Evolutionary conservation across 495 filamentous ascomycete genomes (phyloP).

Genomic region (Annulohypoxylon stygium): DNA sequence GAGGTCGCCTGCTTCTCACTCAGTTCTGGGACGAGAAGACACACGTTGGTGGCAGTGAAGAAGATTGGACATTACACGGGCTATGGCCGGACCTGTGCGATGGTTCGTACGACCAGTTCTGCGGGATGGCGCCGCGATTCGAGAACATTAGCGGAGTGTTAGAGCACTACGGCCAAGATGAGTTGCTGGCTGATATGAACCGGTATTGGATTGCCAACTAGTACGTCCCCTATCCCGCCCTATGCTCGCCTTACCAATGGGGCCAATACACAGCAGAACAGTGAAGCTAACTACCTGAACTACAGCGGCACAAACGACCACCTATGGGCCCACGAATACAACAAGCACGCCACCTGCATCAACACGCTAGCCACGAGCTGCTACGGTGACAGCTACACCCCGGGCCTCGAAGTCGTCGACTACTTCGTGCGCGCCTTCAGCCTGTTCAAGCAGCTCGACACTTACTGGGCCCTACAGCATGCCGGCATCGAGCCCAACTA

Average conservation of each 20-base stretch:
- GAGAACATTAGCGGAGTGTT: slow-evolving; percentile 78
- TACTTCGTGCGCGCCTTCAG: slow-evolving; percentile 71
- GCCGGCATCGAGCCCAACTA: slow-evolving; percentile 74
- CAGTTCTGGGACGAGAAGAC: slow-evolving; percentile 89
- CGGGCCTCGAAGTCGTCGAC: slow-evolving; percentile 71
- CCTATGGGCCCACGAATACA: slow-evolving; percentile 90
- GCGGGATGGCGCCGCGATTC: slow-evolving; percentile 75
- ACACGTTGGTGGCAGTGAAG: slow-evolving; percentile 72
- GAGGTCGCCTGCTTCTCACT: slow-evolving; percentile 82
- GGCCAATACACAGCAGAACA: neutral
- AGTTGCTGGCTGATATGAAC: slow-evolving; percentile 79
- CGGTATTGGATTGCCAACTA: slow-evolving; percentile 76
- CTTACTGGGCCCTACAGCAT: slow-evolving; percentile 67
- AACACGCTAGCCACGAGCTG: slow-evolving; percentile 78
- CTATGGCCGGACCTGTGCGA: slow-evolving; percentile 94
- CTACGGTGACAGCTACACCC: slow-evolving; percentile 72
- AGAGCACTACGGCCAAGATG: slow-evolving; percentile 68
- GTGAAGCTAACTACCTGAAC: slow-evolving; percentile 18
- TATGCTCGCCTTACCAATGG: neutral
- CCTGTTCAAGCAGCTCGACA: slow-evolving; percentile 71
- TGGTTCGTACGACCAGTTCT: slow-evolving; percentile 81
- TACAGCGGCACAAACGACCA: slow-evolving; percentile 69
- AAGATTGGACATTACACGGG: slow-evolving; percentile 92
- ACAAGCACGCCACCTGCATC: slow-evolving; percentile 84
- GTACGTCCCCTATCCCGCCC: slow-evolving; percentile 43